Evolutionary conservation across 2,329 filamentous ascomycete genomes (phyloP), one percentile per base, ranked within the genome.

Genomic region (Raffaelea albimanens): DNA sequence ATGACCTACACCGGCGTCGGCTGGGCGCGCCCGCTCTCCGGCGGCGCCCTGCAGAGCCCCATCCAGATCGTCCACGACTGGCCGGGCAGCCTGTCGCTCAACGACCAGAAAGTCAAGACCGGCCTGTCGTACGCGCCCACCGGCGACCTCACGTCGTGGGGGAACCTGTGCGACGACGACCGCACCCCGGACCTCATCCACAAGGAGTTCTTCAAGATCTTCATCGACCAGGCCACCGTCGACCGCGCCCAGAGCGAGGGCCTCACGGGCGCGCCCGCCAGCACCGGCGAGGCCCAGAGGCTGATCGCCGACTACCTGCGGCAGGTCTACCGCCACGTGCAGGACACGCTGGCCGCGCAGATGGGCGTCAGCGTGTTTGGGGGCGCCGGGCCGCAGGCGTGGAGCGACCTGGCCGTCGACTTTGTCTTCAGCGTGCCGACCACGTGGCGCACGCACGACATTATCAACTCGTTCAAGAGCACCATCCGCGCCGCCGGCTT

Each of bases 361-460:
- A 61, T 65, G 5, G 69, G 11, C 67, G 67, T 0, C 56, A 20
- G n/a, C 19, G n/a, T n/a, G n/a, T n/a, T n/a, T n/a, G n/a, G n/a
- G n/a, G n/a, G n/a, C n/a, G n/a, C n/a, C n/a, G n/a, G n/a, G n/a
- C n/a, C n/a, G 25, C 18, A 5, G 20, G 66, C 67, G 11, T 76
- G 72, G 72, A 56, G 55, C n/a, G 58, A 57, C 36, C 64, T 73
- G 46, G 61, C 60, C 0, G 68, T 79, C 2, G 67, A 72, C 36
- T 80, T 78, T 53, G 59, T 78, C 9, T 79, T 79, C 59, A 74
- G 71, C 41, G 73, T 77, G 1, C 76, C 76, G 0, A 79, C 75
- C 1, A 78, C 75, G 0, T 80, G 75, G 75, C 66, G 64, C 10
- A 70, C 62, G 2, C 62, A 72, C 49, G 64, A 66, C 8, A 69